Conservation (phyloP, 805 yeast species). For the Cyberlindnera xishuangbannaensis region DNA sequence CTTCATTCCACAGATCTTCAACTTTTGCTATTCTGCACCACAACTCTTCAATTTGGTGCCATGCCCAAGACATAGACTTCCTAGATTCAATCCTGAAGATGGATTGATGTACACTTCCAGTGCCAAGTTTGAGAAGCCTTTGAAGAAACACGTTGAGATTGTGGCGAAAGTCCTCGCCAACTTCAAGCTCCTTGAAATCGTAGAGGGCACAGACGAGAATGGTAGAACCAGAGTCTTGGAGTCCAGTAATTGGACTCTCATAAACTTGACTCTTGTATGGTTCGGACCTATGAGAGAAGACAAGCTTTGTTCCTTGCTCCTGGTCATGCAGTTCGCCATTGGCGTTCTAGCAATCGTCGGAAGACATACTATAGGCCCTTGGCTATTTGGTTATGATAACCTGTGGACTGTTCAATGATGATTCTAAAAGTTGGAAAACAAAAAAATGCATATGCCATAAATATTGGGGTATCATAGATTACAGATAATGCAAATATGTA, state of each 20-base stretch:
- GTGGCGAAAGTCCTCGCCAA: slow-evolving; percentile 42
- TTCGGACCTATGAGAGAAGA: slow-evolving; percentile 90
- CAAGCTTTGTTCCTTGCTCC: slow-evolving; percentile 51
- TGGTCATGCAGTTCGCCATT: slow-evolving; percentile 55
- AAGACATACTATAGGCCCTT: slow-evolving; percentile 80
- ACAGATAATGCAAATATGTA: no score
- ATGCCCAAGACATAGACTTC: slow-evolving; percentile 94
- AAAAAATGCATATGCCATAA: no score
- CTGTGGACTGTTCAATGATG: slow-evolving; percentile 35
- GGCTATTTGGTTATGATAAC: slow-evolving; percentile 88
- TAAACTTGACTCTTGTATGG: slow-evolving; percentile 78
- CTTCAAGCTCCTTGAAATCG: slow-evolving; percentile 42
- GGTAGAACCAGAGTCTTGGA: slow-evolving; percentile 24
- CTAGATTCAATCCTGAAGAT: slow-evolving; percentile 60
- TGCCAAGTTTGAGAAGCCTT: slow-evolving; percentile 35
- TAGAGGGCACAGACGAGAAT: slow-evolving; percentile 19
- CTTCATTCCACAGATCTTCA: slow-evolving; percentile 86
- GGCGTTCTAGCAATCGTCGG: slow-evolving; percentile 63
- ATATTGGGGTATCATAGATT: no score
- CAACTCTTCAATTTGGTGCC: slow-evolving; percentile 83
- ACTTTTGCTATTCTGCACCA: slow-evolving; percentile 87
- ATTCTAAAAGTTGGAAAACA: no score
- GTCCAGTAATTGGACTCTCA: slow-evolving; percentile 67
- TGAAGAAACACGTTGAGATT: slow-evolving; percentile 28
- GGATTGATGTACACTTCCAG: slow-evolving; percentile 74